Conservation (phyloP, 805 yeast genomes). For the Lipomyces lipofer region DNA sequence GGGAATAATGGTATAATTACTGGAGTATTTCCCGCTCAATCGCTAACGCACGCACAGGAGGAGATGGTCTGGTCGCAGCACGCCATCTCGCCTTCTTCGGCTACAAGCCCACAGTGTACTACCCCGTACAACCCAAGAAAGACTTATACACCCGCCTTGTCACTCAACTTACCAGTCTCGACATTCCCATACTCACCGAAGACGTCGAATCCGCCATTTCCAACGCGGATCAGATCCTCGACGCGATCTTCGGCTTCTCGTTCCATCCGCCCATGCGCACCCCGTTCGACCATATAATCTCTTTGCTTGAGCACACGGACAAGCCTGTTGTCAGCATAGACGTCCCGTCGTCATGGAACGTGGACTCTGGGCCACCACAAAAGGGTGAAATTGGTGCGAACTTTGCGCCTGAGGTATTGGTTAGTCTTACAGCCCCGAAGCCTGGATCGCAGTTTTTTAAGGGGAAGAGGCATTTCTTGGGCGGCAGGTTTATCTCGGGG, state of each 20-base stretch:
- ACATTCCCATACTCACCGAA: conserved; percentile 58
- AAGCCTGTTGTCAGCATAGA: conserved; percentile 79
- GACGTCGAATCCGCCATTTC: conserved; percentile 43
- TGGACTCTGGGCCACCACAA: conserved; percentile 72
- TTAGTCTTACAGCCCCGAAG: conserved; percentile 92
- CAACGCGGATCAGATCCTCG: conserved; percentile 58
- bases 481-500: conserved; percentile 80
- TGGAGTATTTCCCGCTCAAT: background rate
- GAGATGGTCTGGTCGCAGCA: conserved; percentile 96
- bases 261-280: conserved; percentile 83
- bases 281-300: conserved; percentile 61
- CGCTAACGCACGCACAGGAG: conserved; percentile 48
- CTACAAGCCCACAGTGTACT: conserved; percentile 70
- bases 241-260: conserved; percentile 90
- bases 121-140: conserved; percentile 67
- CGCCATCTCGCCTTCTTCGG: conserved; percentile 83
- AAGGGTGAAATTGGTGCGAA: conserved; percentile 42
- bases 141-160: conserved; percentile 49
- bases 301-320: conserved; percentile 42
- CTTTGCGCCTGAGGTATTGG: conserved; percentile 65
- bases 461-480: conserved; percentile 66
- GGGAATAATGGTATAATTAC: conserved; percentile 79
- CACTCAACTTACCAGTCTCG: conserved; percentile 65
- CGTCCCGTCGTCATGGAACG: conserved; percentile 97
- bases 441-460: conserved; percentile 66